phyloP scores from a whole-genome alignment of 805 yeast species.

The Lipomyces chichibuensis region DNA sequence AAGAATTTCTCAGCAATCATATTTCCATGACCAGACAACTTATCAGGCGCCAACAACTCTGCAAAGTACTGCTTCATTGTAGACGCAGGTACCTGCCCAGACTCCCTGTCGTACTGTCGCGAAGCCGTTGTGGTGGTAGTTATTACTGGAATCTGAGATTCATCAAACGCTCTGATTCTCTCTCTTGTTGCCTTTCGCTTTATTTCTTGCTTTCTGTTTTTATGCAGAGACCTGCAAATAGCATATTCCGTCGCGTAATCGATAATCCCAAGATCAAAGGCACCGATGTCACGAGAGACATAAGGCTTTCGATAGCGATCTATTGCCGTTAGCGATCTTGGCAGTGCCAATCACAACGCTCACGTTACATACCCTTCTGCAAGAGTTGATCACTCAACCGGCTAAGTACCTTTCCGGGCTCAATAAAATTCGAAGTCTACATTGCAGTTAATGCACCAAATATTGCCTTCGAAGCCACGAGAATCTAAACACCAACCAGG shows the following conservation, averaged over 20 bases:
- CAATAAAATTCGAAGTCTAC: not conserved
- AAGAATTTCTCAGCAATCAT: not conserved
- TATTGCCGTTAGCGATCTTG: not conserved
- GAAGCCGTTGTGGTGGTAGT: not conserved
- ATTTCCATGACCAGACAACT: not conserved
- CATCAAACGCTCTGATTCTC: not conserved
- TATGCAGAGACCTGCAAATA: not conserved
- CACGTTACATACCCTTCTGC: not conserved
- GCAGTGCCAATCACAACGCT: not conserved
- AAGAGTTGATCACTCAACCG: not conserved
- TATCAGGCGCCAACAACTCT: not conserved
- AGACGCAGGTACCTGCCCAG: not conserved
- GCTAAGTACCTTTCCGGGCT: not conserved
- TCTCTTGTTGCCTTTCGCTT: not conserved
- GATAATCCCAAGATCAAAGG: not conserved
- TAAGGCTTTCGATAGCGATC: not conserved
- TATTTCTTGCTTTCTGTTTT: not conserved
- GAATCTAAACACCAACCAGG: not conserved
- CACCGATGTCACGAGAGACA: not conserved
- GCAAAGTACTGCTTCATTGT: not conserved
- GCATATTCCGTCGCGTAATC: not conserved
- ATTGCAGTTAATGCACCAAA: not conserved
- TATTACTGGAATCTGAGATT: not conserved
- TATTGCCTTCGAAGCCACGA: not conserved
- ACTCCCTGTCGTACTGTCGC: not conserved